These are phyloP conservation scores for Termitomyces sp. DNA, from an alignment of 768 basidiomycete species.

Conservation along the genomic window DNA sequence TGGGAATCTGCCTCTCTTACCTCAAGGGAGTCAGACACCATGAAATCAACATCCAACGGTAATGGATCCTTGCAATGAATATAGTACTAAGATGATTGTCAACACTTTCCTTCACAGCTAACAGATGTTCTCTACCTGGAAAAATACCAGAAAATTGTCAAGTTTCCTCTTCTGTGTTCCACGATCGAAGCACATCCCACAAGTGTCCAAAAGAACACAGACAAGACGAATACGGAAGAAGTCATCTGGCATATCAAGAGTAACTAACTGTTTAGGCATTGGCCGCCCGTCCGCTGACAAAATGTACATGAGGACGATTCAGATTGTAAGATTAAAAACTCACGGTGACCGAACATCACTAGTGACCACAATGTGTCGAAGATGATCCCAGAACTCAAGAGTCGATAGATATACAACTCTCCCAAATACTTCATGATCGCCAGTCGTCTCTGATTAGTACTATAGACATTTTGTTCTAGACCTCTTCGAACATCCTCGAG, in stretches of 20 bases:
- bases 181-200: conserved; percentile 96
- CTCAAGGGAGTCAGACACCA: conserved; percentile 93
- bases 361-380: conserved; percentile 95
- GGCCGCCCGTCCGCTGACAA: conserved; percentile 83
- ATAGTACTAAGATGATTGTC: conserved; percentile 56
- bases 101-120: background rate
- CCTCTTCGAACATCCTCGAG: conserved; percentile 90
- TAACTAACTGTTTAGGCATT: conserved; percentile 66
- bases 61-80: conserved; percentile 82
- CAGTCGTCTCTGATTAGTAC: conserved; percentile 88
- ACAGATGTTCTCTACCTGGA: conserved; percentile 62
- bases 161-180: conserved; percentile 91
- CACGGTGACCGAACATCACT: conserved; percentile 94
- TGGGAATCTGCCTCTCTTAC: conserved; percentile 35
- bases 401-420: conserved; percentile 94
- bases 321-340: conserved; percentile 30
- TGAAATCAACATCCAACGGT: conserved; percentile 99
- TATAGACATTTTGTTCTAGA: conserved; percentile 93
- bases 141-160: conserved; percentile 89
- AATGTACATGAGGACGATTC: conserved; percentile 10
- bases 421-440: conserved; percentile 94
- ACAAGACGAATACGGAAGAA: conserved; percentile 92
- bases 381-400: conserved; percentile 83
- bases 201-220: conserved; percentile 90
- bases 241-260: conserved; percentile 91